These are phyloP conservation scores for Fomitopsis pulvina DNA, from an alignment of 768 basidiomycete genomes.

Conservation along the genomic window DNA sequence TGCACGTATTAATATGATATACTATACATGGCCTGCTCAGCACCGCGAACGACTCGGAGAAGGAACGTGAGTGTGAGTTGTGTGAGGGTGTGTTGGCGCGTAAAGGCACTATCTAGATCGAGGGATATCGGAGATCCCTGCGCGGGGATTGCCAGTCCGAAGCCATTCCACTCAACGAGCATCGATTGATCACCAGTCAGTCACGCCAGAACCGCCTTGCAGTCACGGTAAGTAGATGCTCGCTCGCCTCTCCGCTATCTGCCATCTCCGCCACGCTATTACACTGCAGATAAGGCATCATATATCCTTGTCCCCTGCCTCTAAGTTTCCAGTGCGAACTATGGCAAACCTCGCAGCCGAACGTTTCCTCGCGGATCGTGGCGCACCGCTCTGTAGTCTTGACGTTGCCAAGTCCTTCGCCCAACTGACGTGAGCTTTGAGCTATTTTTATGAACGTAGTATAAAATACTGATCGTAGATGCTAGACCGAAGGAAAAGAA, in stretches of 20 bases:
- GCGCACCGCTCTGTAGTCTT: conserved; percentile 70
- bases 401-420: conserved; percentile 61
- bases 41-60: no score
- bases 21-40: no score
- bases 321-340: conserved; percentile 8
- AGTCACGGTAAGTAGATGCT: not conserved
- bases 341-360: conserved; percentile 38
- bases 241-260: not conserved
- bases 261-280: not conserved
- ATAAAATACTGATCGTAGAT: not conserved
- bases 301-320: not conserved
- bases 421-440: conserved; percentile 47
- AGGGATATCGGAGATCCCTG: not conserved
- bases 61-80: not conserved
- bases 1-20: no score
- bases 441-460: not conserved
- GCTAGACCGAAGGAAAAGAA: conserved; percentile 65
- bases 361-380: conserved; percentile 69
- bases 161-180: not conserved
- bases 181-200: not conserved
- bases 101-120: not conserved
- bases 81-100: not conserved
- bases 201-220: not conserved
- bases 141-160: not conserved
- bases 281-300: not conserved